Percentiles rank a stretch among this genome's conserved stretches.
Evolutionary conservation across 2,329 filamentous ascomycete genomes (phyloP).

Genomic region (Coniochaeta pulveracea): DNA sequence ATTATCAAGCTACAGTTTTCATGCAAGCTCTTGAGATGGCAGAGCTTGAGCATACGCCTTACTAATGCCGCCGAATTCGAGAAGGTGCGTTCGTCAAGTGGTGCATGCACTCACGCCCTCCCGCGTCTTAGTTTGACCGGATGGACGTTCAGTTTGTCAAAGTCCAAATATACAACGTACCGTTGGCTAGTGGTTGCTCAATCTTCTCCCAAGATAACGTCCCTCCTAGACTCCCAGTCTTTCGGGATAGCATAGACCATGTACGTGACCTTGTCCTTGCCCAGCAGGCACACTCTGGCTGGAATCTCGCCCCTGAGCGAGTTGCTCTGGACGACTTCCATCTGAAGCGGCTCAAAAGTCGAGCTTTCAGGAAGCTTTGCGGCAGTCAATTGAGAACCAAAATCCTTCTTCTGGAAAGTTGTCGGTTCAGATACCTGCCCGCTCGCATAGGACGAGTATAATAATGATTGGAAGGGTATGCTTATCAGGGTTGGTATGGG

Average conservation of each 20-base stretch:
- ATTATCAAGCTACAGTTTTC: too few species aligned
- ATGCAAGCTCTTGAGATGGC: too few species aligned
- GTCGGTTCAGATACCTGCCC: not conserved
- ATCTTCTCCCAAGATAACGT: not conserved
- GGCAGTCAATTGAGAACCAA: not conserved
- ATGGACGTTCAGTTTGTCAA: too few species aligned
- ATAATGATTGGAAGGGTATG: conserved; percentile 2
- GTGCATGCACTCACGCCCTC: too few species aligned
- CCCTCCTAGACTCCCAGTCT: conserved; percentile 8
- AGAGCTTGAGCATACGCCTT: too few species aligned
- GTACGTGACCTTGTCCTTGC: conserved; percentile 33
- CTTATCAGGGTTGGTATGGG: too few species aligned
- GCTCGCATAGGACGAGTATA: conserved; percentile 5
- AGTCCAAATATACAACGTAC: too few species aligned
- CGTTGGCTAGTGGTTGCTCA: too few species aligned
- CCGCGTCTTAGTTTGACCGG: too few species aligned
- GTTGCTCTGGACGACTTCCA: conserved; percentile 38
- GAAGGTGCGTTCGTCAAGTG: too few species aligned
- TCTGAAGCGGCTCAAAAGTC: conserved; percentile 29
- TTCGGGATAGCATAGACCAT: conserved; percentile 33
- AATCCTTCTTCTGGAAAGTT: not conserved
- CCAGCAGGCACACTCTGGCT: conserved; percentile 37
- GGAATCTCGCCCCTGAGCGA: conserved; percentile 33
- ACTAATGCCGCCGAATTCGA: too few species aligned
- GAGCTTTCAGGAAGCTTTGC: conserved; percentile 13